Evolutionary conservation across 805 yeast species (phyloP).

Genomic region (Metschnikowia peoriensis): DNA sequence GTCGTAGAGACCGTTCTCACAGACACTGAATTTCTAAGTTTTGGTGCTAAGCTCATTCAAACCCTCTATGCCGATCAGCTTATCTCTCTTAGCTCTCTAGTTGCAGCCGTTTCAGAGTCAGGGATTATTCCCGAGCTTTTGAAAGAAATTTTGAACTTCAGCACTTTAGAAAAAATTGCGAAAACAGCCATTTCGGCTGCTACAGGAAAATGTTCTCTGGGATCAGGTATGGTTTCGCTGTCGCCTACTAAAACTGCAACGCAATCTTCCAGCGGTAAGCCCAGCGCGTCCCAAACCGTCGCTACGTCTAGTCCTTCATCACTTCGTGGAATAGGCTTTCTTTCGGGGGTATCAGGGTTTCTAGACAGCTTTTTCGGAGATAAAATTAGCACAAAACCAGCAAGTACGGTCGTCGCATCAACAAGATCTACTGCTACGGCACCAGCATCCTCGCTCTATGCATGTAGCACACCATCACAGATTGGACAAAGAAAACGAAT

Average conservation of each 20-base stretch:
- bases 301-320: not conserved
- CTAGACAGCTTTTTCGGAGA: constrained; percentile 12
- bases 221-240: not conserved
- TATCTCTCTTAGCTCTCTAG: constrained; percentile 25
- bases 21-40: constrained; percentile 35
- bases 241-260: not conserved
- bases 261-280: not conserved
- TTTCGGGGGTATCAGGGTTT: constrained; percentile 6
- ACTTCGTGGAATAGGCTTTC: constrained; percentile 4
- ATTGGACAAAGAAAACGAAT: constrained; percentile 8
- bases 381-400: constrained; percentile 7
- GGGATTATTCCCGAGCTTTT: constrained; percentile 34
- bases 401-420: constrained; percentile 12
- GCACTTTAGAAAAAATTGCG: constrained; percentile 34
- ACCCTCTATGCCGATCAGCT: constrained; percentile 31
- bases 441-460: constrained; percentile 1
- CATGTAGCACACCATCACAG: constrained; percentile 11
- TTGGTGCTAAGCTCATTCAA: constrained; percentile 34
- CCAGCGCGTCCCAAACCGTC: not conserved
- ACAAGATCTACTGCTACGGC: constrained; percentile 2
- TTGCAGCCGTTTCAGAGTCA: constrained; percentile 33
- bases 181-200: constrained; percentile 39
- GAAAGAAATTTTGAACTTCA: constrained; percentile 30
- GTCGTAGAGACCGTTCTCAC: constrained; percentile 39
- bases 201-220: constrained; percentile 25